phyloP scores from a whole-genome alignment of 306 rosid species.

The Pyrus pyrifolia region DNA sequence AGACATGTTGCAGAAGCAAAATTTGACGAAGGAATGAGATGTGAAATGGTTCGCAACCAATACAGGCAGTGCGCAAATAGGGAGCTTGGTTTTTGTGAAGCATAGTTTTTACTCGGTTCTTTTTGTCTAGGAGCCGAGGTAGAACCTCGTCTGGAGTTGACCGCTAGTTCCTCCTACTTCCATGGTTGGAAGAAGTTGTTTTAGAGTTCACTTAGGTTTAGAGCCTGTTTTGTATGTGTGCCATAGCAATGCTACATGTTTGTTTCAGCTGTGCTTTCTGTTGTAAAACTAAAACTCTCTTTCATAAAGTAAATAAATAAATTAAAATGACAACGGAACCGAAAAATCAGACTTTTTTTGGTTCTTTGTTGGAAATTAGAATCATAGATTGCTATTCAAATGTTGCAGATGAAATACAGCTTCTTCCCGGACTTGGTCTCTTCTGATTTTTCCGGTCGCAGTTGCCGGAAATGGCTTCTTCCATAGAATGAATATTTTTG shows the following conservation, averaged over 20 bases:
- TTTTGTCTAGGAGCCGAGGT: slow-evolving; percentile 18
- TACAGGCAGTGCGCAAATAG: slow-evolving; percentile 2
- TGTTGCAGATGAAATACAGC: slow-evolving; percentile 31
- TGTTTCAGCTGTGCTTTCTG: not conserved
- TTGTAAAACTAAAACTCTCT: not conserved
- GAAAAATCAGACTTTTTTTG: not conserved
- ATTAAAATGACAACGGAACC: not conserved
- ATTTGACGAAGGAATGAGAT: not conserved
- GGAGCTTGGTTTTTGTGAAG: slow-evolving; percentile 14
- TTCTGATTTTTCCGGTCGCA: slow-evolving; percentile 56
- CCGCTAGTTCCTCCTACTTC: slow-evolving; percentile 6
- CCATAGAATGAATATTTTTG: slow-evolving; percentile 53
- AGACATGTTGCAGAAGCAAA: not conserved
- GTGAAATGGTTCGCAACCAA: slow-evolving; percentile 4
- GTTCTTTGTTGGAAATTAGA: not conserved
- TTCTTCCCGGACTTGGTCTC: slow-evolving; percentile 50
- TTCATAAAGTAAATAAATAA: not conserved
- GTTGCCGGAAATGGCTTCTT: slow-evolving; percentile 69
- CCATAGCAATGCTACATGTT: not conserved
- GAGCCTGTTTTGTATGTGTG: slow-evolving; percentile 11
- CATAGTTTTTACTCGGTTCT: not conserved
- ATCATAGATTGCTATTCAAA: slow-evolving; percentile 56
- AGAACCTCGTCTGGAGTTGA: slow-evolving; percentile 10
- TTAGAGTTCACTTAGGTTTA: not conserved
- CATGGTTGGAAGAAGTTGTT: not conserved